These are phyloP conservation scores for Agaricus subrufescens DNA, from an alignment of 768 basidiomycete genomes.

Conservation along the genomic window DNA sequence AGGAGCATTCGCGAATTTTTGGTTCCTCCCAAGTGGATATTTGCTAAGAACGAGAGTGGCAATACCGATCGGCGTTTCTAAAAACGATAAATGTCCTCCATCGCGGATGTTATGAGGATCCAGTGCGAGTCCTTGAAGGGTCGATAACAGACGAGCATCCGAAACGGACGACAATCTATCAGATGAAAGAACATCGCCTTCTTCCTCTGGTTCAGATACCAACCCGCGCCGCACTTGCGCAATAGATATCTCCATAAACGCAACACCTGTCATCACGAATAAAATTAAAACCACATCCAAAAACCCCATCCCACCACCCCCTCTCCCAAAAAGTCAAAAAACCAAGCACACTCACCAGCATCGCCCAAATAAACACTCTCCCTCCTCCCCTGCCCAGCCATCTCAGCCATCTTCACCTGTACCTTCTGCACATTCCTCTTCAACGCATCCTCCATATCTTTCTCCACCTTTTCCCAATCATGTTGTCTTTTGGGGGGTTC, in stretches of 20 bases:
- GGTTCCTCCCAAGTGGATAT: constrained; percentile 3
- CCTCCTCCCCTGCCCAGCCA: constrained; percentile 2
- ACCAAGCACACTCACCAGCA: constrained; percentile 14
- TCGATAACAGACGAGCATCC: constrained; percentile 18
- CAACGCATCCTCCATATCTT: constrained; percentile 22
- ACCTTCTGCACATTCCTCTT: constrained; percentile 18
- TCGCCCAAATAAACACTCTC: constrained; percentile 23
- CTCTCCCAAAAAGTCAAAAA: not conserved
- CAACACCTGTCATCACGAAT: constrained; percentile 15
- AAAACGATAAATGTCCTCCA: constrained; percentile 24
- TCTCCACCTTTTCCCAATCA: constrained; percentile 17
- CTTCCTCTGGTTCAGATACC: not conserved
- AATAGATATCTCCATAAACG: constrained; percentile 22
- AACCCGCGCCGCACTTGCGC: constrained; percentile 6
- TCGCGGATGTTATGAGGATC: constrained; percentile 10
- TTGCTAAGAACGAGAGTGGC: constrained; percentile 31
- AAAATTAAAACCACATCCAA: not conserved
- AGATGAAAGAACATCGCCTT: constrained; percentile 11
- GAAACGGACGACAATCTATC: constrained; percentile 13
- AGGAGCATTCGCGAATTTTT: not conserved
- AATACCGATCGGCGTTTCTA: constrained; percentile 36
- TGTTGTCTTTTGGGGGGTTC: constrained; percentile 13
- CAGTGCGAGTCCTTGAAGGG: constrained; percentile 15
- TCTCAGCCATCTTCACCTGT: constrained; percentile 14
- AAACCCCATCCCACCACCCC: not conserved